phyloP scores from a whole-genome alignment of 1,284 basidiomycete genomes.

The Sporisorium graminicola region DNA sequence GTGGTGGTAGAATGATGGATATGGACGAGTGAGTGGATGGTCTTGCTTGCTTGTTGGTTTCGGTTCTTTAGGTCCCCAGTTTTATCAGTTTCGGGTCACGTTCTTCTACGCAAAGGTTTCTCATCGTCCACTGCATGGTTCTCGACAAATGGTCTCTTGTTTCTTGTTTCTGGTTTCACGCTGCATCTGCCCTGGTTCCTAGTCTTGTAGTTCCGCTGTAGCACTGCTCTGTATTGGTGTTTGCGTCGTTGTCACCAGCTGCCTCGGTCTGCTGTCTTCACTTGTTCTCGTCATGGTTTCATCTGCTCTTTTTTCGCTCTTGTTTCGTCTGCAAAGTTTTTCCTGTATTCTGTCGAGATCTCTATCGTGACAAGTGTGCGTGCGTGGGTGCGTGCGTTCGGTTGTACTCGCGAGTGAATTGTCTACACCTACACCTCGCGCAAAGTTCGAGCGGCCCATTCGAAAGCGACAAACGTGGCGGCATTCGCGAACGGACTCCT shows the following conservation, averaged over 20 bases:
- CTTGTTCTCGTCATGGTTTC: neutral
- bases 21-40: neutral
- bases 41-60: neutral
- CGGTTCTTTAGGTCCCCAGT: too few relatives aligned
- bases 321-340: neutral
- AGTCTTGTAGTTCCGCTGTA: neutral
- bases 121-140: neutral
- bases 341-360: neutral
- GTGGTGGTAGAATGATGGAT: neutral
- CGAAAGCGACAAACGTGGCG: conserved; percentile 67
- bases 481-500: conserved; percentile 72
- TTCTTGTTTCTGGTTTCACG: neutral
- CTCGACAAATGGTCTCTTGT: too few relatives aligned
- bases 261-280: neutral
- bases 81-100: neutral
- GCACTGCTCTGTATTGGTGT: neutral
- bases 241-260: neutral
- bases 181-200: neutral
- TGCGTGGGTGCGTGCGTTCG: neutral
- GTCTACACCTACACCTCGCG: conserved; percentile 16
- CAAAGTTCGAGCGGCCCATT: conserved; percentile 50
- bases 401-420: too few relatives aligned
- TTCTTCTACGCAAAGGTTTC: neutral
- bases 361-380: neutral
- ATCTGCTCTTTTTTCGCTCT: neutral